These are phyloP conservation scores for Alternaria postmessia DNA, from an alignment of 2,329 filamentous ascomycete genomes.

Conservation along the genomic window DNA sequence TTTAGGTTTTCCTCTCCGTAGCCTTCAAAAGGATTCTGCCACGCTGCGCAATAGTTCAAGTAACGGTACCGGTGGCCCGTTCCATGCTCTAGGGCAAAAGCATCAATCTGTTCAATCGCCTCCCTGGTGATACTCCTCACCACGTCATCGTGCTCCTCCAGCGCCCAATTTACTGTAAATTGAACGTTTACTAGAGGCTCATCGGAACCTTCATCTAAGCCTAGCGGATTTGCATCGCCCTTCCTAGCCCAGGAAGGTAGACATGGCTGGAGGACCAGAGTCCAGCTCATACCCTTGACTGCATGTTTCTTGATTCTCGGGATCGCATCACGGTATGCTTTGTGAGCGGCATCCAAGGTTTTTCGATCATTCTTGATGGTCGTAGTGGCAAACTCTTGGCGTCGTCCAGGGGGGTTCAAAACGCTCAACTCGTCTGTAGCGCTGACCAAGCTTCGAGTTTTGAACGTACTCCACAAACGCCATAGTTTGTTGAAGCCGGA, in stretches of 20 bases:
- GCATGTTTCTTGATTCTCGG: constrained; percentile 27
- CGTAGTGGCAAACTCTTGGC: constrained; percentile 48
- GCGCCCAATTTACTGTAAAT: constrained; percentile 48
- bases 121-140: constrained; percentile 34
- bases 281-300: constrained; percentile 45
- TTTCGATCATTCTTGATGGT: constrained; percentile 48
- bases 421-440: constrained; percentile 47
- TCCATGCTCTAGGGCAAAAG: constrained; percentile 26
- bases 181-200: constrained; percentile 44
- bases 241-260: constrained; percentile 25
- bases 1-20: constrained; percentile 41
- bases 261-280: constrained; percentile 35
- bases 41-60: constrained; percentile 49
- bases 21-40: constrained; percentile 48
- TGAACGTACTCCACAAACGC: constrained; percentile 49
- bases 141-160: constrained; percentile 37
- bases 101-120: constrained; percentile 46
- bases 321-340: constrained; percentile 40
- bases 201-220: constrained; percentile 16
- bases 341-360: constrained; percentile 40
- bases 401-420: constrained; percentile 16
- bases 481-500: constrained; percentile 42
- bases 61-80: constrained; percentile 36
- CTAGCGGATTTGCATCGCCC: constrained; percentile 24
- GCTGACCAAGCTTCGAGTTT: constrained; percentile 40